phyloP scores from a whole-genome alignment of 2,329 filamentous ascomycete genomes.

The Mollisiaceae sp. region DNA sequence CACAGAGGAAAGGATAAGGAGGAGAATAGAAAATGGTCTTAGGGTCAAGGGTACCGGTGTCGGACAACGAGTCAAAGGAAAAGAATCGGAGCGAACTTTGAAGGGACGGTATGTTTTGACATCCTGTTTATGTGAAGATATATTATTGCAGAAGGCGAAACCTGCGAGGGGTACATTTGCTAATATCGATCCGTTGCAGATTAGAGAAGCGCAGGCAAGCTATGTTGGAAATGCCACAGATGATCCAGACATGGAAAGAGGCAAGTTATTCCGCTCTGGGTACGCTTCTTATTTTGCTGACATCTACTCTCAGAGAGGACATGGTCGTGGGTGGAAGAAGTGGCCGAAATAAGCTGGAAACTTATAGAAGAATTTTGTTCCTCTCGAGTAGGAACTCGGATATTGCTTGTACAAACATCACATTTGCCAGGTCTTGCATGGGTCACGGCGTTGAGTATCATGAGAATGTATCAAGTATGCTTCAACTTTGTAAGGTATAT shows the following conservation, averaged over 20 bases:
- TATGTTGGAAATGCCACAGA: conserved; percentile 91
- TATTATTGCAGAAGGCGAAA: conserved; percentile 41
- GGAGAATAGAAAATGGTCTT: conserved; percentile 78
- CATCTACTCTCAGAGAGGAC: conserved; percentile 59
- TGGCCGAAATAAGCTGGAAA: conserved; percentile 61
- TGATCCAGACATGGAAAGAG: conserved; percentile 93
- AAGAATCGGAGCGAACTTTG: conserved; percentile 87
- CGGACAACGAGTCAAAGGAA: conserved; percentile 93
- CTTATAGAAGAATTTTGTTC: conserved; percentile 3
- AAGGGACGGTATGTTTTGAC: conserved; percentile 65
- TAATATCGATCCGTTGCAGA: conserved; percentile 48
- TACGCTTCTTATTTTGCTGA: conserved; percentile 43
- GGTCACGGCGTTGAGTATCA: conserved; percentile 20
- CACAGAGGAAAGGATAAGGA: conserved; percentile 70
- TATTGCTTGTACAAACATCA: conserved; percentile 35
- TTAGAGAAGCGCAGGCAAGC: conserved; percentile 89
- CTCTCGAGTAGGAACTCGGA: neutral
- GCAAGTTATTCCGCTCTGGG: conserved; percentile 54
- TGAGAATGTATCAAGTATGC: conserved; percentile 11
- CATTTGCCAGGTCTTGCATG: conserved; percentile 27
- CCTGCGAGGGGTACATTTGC: conserved; percentile 16
- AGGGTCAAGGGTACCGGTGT: conserved; percentile 91
- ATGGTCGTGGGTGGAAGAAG: conserved; percentile 76
- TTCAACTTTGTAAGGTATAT: neutral
- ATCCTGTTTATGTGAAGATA: neutral